Evolutionary conservation across 2,329 filamentous ascomycete species (phyloP), one percentile per base, ranked within the genome.

Genomic region (Aaosphaeria arxii): DNA sequence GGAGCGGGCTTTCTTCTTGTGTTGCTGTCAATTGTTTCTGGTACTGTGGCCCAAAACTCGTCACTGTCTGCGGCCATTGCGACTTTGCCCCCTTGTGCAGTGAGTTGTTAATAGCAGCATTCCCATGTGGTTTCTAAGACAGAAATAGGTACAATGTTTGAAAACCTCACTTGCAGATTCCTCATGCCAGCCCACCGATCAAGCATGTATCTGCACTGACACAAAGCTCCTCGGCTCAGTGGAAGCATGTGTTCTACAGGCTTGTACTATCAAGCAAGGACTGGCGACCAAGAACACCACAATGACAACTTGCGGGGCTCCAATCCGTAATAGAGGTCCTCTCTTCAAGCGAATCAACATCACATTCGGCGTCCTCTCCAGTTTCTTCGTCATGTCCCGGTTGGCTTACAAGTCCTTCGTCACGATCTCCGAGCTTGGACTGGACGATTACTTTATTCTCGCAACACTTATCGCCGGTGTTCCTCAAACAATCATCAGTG

Each of bases 251-350:
- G 52, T 58, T n/a, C 17, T 50, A 24, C 17, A 45, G 17, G 33
- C 48, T 24, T 58, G 56, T 38, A 53, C 54, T 4, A 7, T 52
- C n/a, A 52, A 43, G 17, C 13, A 55, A 43, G 40, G 31, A 7
- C 45, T 58, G 39, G 70, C 63, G 11, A 72, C 71, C 4, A 73
- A 76, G 54, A 76, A 76, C 50, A 58, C 67, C 43, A 75, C 73
- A 0, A 46, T 57, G 11, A 67, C 69, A 13, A 55, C 62, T 33
- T 77, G 75, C 46, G 59, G 63, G 30, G 67, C 64, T 2, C 71
- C 72, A 1, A 48, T 71, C 6, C 65, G 72, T 11, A 63, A 74
- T 51, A 62, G 61, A 40, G 65, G 61, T 5, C 55, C 58, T 4
- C 42, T 53, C 6, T 58, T 72, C 11, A 67, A 66, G 5, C 53